These are phyloP conservation scores for Gynochthodes officinalis DNA, from an alignment of 257 asterid species.

Conservation along the genomic window DNA sequence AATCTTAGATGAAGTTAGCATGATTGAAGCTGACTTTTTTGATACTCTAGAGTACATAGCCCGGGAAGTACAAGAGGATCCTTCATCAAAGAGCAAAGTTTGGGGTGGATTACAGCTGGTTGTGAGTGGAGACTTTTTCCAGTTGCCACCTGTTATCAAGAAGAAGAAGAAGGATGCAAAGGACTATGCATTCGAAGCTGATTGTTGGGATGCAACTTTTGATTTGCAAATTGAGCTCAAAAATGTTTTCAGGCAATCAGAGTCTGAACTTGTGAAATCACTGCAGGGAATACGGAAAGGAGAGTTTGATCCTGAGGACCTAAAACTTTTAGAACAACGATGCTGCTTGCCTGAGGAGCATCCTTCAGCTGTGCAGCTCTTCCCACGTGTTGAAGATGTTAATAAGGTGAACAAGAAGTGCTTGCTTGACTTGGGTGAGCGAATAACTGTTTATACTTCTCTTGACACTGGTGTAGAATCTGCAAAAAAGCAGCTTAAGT, in stretches of 20 bases:
- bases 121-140: constrained; percentile 78
- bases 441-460: constrained; percentile 44
- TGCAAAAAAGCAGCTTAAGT: constrained; percentile 47
- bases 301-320: constrained; percentile 31
- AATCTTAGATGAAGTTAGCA: constrained; percentile 67
- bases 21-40: constrained; percentile 53
- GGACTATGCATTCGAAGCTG: constrained; percentile 63
- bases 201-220: constrained; percentile 58
- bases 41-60: constrained; percentile 53
- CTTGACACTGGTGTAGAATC: constrained; percentile 41
- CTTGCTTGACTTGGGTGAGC: constrained; percentile 35
- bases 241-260: constrained; percentile 60
- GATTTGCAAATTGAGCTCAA: constrained; percentile 58
- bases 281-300: constrained; percentile 66
- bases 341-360: constrained; percentile 56
- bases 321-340: constrained; percentile 51
- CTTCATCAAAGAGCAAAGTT: constrained; percentile 17
- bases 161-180: constrained; percentile 22
- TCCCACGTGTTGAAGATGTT: constrained; percentile 58
- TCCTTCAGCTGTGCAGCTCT: constrained; percentile 64
- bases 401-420: constrained; percentile 44
- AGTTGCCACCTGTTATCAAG: constrained; percentile 51
- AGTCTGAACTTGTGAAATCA: constrained; percentile 42
- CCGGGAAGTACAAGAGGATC: constrained; percentile 30
- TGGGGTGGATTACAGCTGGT: constrained; percentile 89